Evolutionary conservation across 129 eudicot species (phyloP).

Genomic region (Heracleum sosnowskyi): DNA sequence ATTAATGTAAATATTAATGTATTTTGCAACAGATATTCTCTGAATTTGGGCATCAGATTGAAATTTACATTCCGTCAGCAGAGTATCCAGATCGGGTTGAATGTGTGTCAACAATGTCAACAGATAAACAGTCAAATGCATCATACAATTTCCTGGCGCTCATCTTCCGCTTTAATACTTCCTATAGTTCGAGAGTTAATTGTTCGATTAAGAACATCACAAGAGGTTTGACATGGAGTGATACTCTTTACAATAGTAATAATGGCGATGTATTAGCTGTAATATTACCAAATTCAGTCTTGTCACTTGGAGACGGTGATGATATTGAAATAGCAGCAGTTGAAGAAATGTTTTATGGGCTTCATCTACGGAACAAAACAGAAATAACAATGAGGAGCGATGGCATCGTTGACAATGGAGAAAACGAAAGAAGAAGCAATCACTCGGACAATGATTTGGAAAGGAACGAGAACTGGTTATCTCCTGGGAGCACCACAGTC

Average conservation of each 20-base stretch:
- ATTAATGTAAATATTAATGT: no score
- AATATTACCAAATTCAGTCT: background rate
- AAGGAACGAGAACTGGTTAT: background rate
- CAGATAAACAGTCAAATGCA: background rate
- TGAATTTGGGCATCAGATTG: no score
- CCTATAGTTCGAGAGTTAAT: background rate
- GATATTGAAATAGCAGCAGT: background rate
- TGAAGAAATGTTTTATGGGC: background rate
- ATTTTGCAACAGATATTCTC: no score
- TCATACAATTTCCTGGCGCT: background rate
- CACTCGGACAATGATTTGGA: background rate
- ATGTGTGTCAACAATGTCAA: background rate
- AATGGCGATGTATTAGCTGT: background rate
- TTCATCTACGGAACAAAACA: background rate
- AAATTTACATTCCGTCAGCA: no score
- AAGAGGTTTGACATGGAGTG: background rate
- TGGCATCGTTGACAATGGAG: background rate
- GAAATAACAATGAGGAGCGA: background rate
- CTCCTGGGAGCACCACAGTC: background rate
- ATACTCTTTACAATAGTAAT: background rate
- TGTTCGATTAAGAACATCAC: background rate
- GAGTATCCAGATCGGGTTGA: background rate
- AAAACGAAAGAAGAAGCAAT: background rate
- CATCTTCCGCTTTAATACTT: background rate
- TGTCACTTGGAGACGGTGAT: background rate